Evolutionary conservation across 1,139 yeast genomes (phyloP).

Genomic region (Taiozyma onychis): DNA sequence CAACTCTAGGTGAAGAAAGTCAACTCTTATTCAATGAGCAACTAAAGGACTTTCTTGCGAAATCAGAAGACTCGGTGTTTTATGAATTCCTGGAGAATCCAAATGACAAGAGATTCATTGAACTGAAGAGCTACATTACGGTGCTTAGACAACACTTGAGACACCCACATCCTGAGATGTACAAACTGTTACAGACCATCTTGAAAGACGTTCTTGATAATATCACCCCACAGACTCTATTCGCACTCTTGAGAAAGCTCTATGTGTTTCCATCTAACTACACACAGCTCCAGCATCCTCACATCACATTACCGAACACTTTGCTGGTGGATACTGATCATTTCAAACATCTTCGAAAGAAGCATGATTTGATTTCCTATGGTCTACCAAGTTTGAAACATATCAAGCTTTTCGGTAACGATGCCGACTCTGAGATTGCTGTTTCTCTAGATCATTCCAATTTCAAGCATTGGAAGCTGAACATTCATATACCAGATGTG

Average conservation of each 20-base stretch:
- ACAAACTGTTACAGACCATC: neutral
- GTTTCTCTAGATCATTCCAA: slow-evolving; percentile 31
- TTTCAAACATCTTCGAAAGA: slow-evolving; percentile 14
- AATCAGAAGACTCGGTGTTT: neutral
- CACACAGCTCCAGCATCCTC: neutral
- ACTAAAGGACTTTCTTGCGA: neutral
- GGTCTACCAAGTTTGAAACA: slow-evolving; percentile 12
- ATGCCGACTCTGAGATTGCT: slow-evolving; percentile 20
- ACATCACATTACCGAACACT: neutral
- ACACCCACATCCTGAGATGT: neutral
- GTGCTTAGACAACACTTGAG: slow-evolving; percentile 4
- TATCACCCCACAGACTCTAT: slow-evolving; percentile 1
- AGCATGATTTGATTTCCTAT: slow-evolving; percentile 9
- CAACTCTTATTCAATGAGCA: neutral
- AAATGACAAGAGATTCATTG: neutral
- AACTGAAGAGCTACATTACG: neutral
- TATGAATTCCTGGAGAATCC: neutral
- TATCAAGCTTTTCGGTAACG: neutral
- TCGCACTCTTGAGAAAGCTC: neutral
- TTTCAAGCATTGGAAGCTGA: slow-evolving; percentile 30
- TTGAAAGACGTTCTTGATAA: neutral
- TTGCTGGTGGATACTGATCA: slow-evolving; percentile 3
- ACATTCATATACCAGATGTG: slow-evolving; percentile 42
- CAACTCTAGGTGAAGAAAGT: neutral
- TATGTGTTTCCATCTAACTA: neutral